Conservation (phyloP, 192 early-diverging fungal genomes). For the Spizellomyces punctatus region DNA sequence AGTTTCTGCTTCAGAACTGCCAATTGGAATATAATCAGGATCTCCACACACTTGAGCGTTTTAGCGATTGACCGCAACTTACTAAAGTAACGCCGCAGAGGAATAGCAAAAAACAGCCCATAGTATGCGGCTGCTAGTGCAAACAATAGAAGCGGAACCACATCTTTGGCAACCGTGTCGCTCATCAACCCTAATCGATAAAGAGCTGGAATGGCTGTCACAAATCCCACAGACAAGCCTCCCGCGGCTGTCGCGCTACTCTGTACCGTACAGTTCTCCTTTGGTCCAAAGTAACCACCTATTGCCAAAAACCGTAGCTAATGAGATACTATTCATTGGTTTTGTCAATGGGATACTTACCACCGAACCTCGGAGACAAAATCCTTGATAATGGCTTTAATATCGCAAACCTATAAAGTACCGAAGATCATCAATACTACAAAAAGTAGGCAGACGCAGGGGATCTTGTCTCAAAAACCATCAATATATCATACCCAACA, state of each 20-base stretch:
- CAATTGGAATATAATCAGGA: no score
- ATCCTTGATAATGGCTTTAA: conserved; percentile 66
- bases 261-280: conserved; percentile 84
- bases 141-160: conserved; percentile 51
- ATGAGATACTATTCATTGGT: no score
- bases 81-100: conserved; percentile 11
- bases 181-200: conserved; percentile 59
- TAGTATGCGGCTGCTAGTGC: conserved; percentile 75
- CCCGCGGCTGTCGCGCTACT: conserved; percentile 85
- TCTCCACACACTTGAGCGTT: background rate
- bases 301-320: background rate
- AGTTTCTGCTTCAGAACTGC: conserved; percentile 62
- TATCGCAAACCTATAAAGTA: no score
- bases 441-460: no score
- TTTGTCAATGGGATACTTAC: background rate
- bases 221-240: conserved; percentile 76
- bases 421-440: no score
- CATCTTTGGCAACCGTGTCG: background rate
- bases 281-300: conserved; percentile 67
- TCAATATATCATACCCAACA: conserved; percentile 58
- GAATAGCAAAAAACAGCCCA: conserved; percentile 82
- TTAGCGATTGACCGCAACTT: background rate
- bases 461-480: no score
- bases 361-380: conserved; percentile 29
- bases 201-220: conserved; percentile 80